Evolutionary conservation across 176 grass and related monocot genomes (phyloP), one percentile per base, ranked within the genome.

Genomic region (Lolium rigidum): DNA sequence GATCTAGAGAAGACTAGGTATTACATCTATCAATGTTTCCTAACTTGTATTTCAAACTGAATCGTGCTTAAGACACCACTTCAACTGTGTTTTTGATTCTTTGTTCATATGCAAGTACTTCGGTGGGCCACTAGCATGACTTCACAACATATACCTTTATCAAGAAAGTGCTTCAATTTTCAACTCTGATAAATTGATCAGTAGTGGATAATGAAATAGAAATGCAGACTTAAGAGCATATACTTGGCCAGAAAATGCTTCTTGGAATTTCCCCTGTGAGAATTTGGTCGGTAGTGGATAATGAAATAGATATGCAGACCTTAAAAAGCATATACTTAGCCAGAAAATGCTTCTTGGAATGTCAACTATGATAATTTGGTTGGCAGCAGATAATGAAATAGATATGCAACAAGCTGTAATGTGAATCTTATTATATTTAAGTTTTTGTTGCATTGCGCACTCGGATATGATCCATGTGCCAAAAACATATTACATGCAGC

Each of bases 91-190:
- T 77, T 62, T 75, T 68, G 38, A 59, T 21, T 24, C 47, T 85
- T 18, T 8, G 73, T 15, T 52, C 46, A 55, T 13, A 12, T 25
- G 7, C 10, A 78, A 43, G 3, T 79, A 46, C 63, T 86, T 70
- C 21, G 24, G 35, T 69, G 49, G 31, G 37, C 3, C 49, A 67
- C 37, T 44, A 47, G 31, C 38, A 20, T 14, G 18, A 77, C 47
- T 85, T 41, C 26, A 78, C 61, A 85, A 15, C 60, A 67, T 54
- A 75, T 52, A 75, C 14, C 31, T 87, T 82, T 5, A 66, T 22
- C 31, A 71, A 35, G 47, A 82, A 9, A 76, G 56, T 10, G 78
- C 7, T 20, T 11, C 31, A 10, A 18, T 46, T 6, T 65, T 43
- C 10, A 82, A 48, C 48, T 11, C 44, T 44, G 24, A 67, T 44